Base-by-base conservation (phyloP, 2,329 filamentous ascomycete genomes). In the Scedosporium aurantiacum region DNA sequence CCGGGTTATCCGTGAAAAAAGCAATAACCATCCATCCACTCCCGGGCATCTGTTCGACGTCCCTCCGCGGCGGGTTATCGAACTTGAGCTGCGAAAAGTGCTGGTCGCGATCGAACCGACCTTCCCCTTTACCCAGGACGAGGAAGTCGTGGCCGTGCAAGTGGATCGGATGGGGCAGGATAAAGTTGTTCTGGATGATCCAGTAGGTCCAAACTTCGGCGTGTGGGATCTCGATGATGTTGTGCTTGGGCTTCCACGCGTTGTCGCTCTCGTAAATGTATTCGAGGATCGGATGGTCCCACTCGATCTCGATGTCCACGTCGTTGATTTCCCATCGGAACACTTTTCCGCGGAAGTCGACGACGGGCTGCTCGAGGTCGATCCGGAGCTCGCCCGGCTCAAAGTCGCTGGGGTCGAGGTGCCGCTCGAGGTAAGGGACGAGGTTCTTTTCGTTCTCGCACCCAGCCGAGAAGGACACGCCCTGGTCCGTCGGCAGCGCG, bases 1-100 rank as follows among this genome's bases (percentile, higher is more conserved):
- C 79, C 0, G 79, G 79, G 65, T 82, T 82, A 66, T 82, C 75
- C 0, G 76, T 72, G 54, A 69, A 66, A 68, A 79, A 82, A 0
- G 76, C 78, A 43, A 82, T 68, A 4, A 77, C 74, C 5, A 81
- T 63, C 68, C 76, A 78, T 0, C 79, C 79, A 8, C 64, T 66
- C 1, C 67, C 68, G 0, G 76, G 75, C 4, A 81, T 67, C 63
- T 76, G 72, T 2, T 75, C 74, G 1, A 76, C 76, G 66, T 82
- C 79, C 18, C 79, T 70, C 1, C 79, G 71, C 2, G 74, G 71
- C 3, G 78, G 78, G 60, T 79, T 81, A 16, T 67, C 52, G 10
- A 66, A 71, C 63, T 70, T 72, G 8, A 74, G 69, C 37, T 40
- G 63, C n/a, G 63, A 67, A 60, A 66, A 70, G 28, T 63, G 61